Evolutionary conservation across 768 basidiomycete species (phyloP).

Genomic region (Calvatia gigantea): DNA sequence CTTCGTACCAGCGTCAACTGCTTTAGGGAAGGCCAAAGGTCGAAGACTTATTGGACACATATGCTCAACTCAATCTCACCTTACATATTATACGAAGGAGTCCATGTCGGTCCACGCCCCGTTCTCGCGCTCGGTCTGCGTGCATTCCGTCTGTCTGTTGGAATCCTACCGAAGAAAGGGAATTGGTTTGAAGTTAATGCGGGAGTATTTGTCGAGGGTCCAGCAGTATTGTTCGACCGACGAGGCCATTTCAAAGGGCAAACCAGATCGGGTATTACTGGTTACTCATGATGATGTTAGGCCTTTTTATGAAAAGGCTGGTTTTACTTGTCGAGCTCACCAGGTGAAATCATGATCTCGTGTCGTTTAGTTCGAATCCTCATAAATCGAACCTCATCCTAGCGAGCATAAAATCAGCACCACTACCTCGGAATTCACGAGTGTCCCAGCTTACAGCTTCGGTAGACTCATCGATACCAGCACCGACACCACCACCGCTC

Average conservation of each 20-base stretch:
- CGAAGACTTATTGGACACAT: constrained; percentile 60
- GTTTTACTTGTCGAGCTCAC: constrained; percentile 65
- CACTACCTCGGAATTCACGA: background rate
- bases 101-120: constrained; percentile 68
- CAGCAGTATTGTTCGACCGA: constrained; percentile 21
- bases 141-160: constrained; percentile 66
- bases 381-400: constrained; percentile 90
- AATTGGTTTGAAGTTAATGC: constrained; percentile 50
- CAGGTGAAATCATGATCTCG: constrained; percentile 93
- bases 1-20: constrained; percentile 31
- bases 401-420: constrained; percentile 4
- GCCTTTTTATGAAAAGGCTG: constrained; percentile 55
- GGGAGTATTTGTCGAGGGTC: constrained; percentile 54
- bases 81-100: constrained; percentile 49
- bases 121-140: constrained; percentile 48
- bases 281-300: constrained; percentile 60
- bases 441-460: constrained; percentile 50
- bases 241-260: constrained; percentile 28
- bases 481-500: constrained; percentile 37
- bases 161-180: constrained; percentile 39
- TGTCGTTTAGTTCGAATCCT: constrained; percentile 88
- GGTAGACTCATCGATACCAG: constrained; percentile 26
- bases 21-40: constrained; percentile 1
- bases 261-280: constrained; percentile 39
- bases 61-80: constrained; percentile 58